phyloP scores from a whole-genome alignment of 164 flowering plant genomes.

The Stephania cephalantha region DNA sequence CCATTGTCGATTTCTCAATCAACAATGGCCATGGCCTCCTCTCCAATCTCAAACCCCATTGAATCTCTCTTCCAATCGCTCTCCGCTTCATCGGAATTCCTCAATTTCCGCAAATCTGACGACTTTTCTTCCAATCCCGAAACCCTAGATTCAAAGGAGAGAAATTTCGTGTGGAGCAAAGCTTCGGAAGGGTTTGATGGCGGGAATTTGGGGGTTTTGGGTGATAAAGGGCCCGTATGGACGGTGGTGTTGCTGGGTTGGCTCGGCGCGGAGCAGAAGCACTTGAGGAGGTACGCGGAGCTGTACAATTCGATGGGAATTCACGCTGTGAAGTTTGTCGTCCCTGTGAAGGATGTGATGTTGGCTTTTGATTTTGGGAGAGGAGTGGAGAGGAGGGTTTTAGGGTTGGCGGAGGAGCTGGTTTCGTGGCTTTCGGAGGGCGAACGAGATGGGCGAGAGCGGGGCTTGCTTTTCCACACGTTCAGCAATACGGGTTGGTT shows the following conservation, averaged over 20 bases:
- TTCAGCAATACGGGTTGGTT: conserved; percentile 97
- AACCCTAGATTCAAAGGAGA: conserved; percentile 15
- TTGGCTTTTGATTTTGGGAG: conserved; percentile 60
- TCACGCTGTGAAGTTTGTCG: conserved; percentile 60
- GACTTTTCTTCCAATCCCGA: conserved; percentile 9
- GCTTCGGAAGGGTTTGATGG: conserved; percentile 6
- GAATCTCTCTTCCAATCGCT: conserved; percentile 23
- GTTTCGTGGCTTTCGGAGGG: conserved; percentile 46
- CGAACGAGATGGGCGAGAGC: conserved; percentile 47
- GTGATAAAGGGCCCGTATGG: conserved; percentile 20
- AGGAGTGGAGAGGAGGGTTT: conserved; percentile 41
- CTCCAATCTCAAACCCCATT: conserved; percentile 8
- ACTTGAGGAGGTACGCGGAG: conserved; percentile 73
- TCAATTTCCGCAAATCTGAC: conserved; percentile 4
- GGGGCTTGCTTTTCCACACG: conserved; percentile 75
- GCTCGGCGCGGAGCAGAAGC: conserved; percentile 79
- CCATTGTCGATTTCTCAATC: neutral
- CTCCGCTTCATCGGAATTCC: conserved; percentile 11
- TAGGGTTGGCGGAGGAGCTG: conserved; percentile 42
- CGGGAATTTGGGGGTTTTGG: conserved; percentile 1
- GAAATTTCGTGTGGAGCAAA: conserved; percentile 9
- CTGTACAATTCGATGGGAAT: conserved; percentile 63
- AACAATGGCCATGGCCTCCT: neutral
- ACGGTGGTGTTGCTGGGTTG: conserved; percentile 85
- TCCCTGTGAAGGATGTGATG: conserved; percentile 42